Base-by-base conservation (phyloP, 2,329 filamentous ascomycete species). In the Mariannaea sp. region DNA sequence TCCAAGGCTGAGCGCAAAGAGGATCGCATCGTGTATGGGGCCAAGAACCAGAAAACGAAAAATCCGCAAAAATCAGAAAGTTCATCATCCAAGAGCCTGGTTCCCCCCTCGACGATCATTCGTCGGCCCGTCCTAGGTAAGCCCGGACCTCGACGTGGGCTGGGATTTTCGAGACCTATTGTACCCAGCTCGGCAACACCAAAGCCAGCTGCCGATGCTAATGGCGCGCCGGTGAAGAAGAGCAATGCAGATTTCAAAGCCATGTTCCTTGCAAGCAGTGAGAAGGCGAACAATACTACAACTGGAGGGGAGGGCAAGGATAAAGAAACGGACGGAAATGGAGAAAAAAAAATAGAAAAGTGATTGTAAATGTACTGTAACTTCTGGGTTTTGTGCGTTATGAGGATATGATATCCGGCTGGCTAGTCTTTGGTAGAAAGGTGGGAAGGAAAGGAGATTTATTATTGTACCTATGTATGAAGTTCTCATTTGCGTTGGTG, bases 231-330 rank as follows among this genome's bases (percentile, higher is more conserved):
- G 42, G 61, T 69, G 14, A 69, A 67, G 59, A 83, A 80, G 71
- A 82, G 75, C 62, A 84, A 84, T 67, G 78, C 79, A 2, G 81
- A 84, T 63, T 84, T 84, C 60, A 83, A 80, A 67, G 78, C 80
- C n/a, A 70, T 81, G 65, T 76, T 81, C 47, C 61, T 80, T 7
- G 61, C 62, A 12, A 59, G 64, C 16, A 56, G 53, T 20, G 52
- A 65, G 36, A 49, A 44, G 13, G 55, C 57, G 20, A 40, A 41
- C 12, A 39, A 14, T 16, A 29, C 30, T 14, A 39, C 43, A 32
- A 30, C 8, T 13, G 19, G 39, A 10, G n/a, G 8, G n/a, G 19
- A 47, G 13, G 10, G 26, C 29, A 48, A 54, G 30, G 17, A 48
- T 16, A 14, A 46, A 8, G 36, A 7, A 8, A 40, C 52, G 19